phyloP scores from a whole-genome alignment of 345 rosid species.

The Gossypium mustelinum region DNA sequence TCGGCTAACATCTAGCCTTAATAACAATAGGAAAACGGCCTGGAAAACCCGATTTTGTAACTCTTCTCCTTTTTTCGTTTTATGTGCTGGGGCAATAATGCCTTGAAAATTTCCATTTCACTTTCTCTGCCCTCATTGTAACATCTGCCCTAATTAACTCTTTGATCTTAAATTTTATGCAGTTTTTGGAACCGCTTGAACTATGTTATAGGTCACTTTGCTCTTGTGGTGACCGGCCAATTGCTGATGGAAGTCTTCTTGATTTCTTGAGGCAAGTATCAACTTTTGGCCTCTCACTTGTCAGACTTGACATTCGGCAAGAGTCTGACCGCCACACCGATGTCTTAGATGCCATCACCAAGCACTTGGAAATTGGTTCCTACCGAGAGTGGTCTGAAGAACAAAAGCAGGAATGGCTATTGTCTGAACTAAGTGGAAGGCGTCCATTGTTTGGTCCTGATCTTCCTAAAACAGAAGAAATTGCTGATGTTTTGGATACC shows the following conservation, averaged over 20 bases:
- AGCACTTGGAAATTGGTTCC: constrained; percentile 79
- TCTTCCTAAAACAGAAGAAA: constrained; percentile 91
- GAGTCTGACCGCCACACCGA: constrained; percentile 97
- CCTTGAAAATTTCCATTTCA: background rate
- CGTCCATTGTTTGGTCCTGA: constrained; percentile 94
- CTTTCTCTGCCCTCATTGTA: background rate
- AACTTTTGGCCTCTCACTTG: constrained; percentile 92
- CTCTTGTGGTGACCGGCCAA: constrained; percentile 81
- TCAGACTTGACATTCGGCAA: constrained; percentile 92
- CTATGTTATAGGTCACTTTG: constrained; percentile 92
- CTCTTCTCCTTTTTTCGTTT: background rate
- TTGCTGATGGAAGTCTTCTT: constrained; percentile 98
- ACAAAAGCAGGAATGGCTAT: constrained; percentile 79
- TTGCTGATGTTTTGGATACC: constrained; percentile 83
- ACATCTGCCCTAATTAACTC: constrained; percentile 11
- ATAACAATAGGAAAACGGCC: background rate
- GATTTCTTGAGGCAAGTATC: constrained; percentile 98
- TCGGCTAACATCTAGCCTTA: background rate
- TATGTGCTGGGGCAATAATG: background rate
- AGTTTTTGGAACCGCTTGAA: constrained; percentile 98
- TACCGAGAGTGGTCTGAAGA: constrained; percentile 92
- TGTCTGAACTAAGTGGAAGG: constrained; percentile 81
- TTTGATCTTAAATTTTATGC: constrained; percentile 13
- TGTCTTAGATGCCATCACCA: constrained; percentile 89
- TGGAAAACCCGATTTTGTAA: background rate